Evolutionary conservation across 345 rosid genomes (phyloP).

Genomic region (Fremontodendron californicum): DNA sequence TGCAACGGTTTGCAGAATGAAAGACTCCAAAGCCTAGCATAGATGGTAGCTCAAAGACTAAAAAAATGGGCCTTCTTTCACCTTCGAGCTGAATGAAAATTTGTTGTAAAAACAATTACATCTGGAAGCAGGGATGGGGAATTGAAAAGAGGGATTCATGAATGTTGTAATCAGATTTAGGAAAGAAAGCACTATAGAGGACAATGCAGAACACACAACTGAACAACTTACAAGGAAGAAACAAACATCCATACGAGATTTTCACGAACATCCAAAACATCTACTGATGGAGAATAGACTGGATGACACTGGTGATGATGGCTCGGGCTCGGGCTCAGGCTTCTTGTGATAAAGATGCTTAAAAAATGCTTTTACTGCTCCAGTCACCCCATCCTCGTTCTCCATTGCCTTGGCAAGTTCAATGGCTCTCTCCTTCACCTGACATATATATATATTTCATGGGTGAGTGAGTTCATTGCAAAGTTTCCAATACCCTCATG

Average conservation of each 20-base stretch:
- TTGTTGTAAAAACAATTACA: not conserved
- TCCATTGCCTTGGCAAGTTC: slow-evolving; percentile 90
- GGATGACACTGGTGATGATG: slow-evolving; percentile 32
- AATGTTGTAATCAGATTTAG: not conserved
- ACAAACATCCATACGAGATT: not conserved
- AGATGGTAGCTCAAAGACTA: not conserved
- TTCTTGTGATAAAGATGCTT: slow-evolving; percentile 63
- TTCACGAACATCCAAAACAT: slow-evolving; percentile 85
- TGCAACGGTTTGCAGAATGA: not conserved
- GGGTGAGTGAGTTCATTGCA: slow-evolving; percentile 2
- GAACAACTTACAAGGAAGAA: not conserved
- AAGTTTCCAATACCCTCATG: not conserved
- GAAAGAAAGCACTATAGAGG: not conserved
- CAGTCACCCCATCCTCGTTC: slow-evolving; percentile 92
- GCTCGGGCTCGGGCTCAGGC: slow-evolving; percentile 25
- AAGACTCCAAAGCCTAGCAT: not conserved
- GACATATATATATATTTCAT: slow-evolving; percentile 12
- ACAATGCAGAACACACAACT: not conserved
- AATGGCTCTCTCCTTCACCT: slow-evolving; percentile 83
- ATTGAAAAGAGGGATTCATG: not conserved
- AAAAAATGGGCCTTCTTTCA: not conserved
- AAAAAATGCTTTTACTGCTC: slow-evolving; percentile 91
- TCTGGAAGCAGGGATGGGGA: not conserved
- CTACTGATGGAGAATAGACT: slow-evolving; percentile 42
- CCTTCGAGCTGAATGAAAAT: not conserved